phyloP scores from a whole-genome alignment of 2,329 filamentous ascomycete species.

The Claviceps arundinis region DNA sequence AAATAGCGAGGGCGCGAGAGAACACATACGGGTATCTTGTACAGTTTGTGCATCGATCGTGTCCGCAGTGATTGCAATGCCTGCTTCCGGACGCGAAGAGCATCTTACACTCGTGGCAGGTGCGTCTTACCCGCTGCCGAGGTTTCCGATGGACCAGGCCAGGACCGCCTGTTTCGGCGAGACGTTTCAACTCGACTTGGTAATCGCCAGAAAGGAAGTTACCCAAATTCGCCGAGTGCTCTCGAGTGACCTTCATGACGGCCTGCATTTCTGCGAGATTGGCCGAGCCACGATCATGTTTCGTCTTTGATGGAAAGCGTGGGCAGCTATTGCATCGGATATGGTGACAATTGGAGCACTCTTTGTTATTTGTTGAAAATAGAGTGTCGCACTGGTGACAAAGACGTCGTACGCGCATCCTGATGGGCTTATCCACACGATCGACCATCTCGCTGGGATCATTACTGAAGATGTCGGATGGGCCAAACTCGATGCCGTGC shows the following conservation, averaged over 20 bases:
- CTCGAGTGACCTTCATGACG: conserved; percentile 40
- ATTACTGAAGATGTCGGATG: conserved; percentile 37
- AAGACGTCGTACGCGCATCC: conserved; percentile 62
- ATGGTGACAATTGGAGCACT: conserved; percentile 68
- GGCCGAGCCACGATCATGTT: conserved; percentile 39
- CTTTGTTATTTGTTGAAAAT: conserved; percentile 54
- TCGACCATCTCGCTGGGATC: conserved; percentile 39
- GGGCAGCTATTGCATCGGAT: conserved; percentile 68
- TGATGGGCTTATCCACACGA: conserved; percentile 61
- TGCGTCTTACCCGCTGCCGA: conserved; percentile 59
- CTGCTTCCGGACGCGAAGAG: conserved; percentile 47
- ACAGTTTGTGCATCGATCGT: conserved; percentile 67
- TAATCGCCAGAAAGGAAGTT: conserved; percentile 33
- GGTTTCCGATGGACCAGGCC: conserved; percentile 60
- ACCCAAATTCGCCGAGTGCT: conserved; percentile 39
- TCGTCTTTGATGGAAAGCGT: conserved; percentile 56
- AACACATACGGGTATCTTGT: conserved; percentile 62
- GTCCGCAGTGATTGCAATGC: conserved; percentile 54
- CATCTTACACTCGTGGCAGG: conserved; percentile 60
- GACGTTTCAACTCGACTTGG: conserved; percentile 44
- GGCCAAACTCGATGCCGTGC: conserved; percentile 42
- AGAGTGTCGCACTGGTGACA: conserved; percentile 71
- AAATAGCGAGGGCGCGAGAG: not conserved
- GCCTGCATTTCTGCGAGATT: conserved; percentile 38
- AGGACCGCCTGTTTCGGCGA: conserved; percentile 52